A percentile compares a stretch with the other conserved stretches of the same genome.
phyloP scores from a whole-genome alignment of 2,329 filamentous ascomycete genomes.

The Herpotrichia juniperi region DNA sequence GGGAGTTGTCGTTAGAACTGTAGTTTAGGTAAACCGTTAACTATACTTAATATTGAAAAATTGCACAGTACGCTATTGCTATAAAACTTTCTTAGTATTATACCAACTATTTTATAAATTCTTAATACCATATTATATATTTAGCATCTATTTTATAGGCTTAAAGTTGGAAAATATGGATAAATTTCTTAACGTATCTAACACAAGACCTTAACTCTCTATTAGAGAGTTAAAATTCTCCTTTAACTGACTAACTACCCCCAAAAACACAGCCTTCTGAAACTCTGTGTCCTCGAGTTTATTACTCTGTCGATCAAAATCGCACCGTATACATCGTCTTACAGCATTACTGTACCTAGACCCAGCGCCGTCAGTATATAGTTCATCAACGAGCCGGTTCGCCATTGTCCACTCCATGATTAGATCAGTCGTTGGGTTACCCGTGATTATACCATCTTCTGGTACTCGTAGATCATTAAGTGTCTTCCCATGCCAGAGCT shows the following conservation, averaged over 20 bases:
- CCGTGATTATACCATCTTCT: conserved; percentile 13
- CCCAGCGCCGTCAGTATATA: conserved; percentile 35
- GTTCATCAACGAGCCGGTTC: conserved; percentile 27
- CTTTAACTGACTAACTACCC: conserved; percentile 35
- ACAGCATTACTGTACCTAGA: conserved; percentile 38
- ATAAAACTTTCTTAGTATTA: no score
- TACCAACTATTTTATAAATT: no score
- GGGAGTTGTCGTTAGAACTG: no score
- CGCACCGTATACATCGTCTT: conserved; percentile 37
- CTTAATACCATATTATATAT: no score
- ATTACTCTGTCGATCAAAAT: conserved; percentile 30
- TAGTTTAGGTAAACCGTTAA: no score
- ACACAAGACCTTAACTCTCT: no score
- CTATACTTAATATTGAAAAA: no score
- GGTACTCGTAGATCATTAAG: conserved; percentile 24
- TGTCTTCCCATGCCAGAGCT: conserved; percentile 38
- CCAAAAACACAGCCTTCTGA: conserved; percentile 34
- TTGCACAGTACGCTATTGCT: no score
- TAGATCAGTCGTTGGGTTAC: conserved; percentile 12
- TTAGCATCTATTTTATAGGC: no score
- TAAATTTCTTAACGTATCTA: no score
- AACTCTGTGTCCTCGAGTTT: conserved; percentile 36
- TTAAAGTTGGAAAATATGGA: no score
- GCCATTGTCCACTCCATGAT: conserved; percentile 30
- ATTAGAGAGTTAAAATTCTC: conserved; percentile 30